Conservation (phyloP, 2,329 filamentous ascomycete genomes). For the Xylariaceae sp. region DNA sequence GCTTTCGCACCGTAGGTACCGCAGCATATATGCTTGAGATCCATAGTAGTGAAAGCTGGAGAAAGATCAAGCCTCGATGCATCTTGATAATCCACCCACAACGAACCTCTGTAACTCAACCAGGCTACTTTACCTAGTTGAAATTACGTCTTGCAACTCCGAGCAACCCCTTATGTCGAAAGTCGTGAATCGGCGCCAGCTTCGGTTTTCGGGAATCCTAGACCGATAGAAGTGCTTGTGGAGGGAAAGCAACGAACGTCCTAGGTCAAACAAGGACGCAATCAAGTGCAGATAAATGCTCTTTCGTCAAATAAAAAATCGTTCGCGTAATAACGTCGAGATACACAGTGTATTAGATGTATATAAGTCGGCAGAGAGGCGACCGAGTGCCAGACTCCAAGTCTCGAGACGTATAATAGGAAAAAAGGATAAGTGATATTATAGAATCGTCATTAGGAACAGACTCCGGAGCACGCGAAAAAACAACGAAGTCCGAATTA, state of each 20-base stretch:
- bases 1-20: conserved; percentile 34
- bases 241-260: conserved; percentile 6
- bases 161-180: conserved; percentile 6
- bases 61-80: conserved; percentile 31
- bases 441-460: background rate
- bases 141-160: conserved; percentile 10
- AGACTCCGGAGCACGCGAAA: background rate
- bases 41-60: conserved; percentile 48
- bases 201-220: background rate
- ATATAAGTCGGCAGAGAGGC: conserved; percentile 13
- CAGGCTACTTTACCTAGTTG: conserved; percentile 10
- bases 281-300: no score
- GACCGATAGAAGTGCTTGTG: conserved; percentile 2
- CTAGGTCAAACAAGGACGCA: conserved; percentile 7
- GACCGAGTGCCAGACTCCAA: conserved; percentile 30
- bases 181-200: background rate
- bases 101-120: conserved; percentile 6
- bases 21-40: conserved; percentile 45
- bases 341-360: conserved; percentile 10
- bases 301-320: no score
- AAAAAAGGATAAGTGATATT: no score
- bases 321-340: conserved; percentile 14
- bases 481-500: background rate
- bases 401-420: conserved; percentile 27
- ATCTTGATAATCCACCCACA: conserved; percentile 21